Base-by-base conservation (phyloP, 495 filamentous ascomycete species). In the Aspergillus mulundensis region DNA sequence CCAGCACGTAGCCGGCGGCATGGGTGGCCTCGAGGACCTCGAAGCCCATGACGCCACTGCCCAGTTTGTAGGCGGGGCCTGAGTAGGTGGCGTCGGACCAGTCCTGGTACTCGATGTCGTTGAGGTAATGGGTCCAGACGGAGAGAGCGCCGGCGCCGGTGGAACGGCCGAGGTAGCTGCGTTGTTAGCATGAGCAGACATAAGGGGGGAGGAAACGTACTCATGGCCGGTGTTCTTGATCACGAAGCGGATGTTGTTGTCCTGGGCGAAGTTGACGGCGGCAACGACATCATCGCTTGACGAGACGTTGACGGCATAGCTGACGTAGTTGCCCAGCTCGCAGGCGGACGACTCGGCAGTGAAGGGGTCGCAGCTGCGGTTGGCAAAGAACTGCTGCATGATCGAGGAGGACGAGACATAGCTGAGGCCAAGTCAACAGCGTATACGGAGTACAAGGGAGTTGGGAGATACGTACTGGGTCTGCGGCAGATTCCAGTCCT, bases 161-260 rank as follows among this genome's bases (percentile, higher is more conserved):
- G n/a, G 81, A 80, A 60, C 81, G 81, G 34, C 80, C 84, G 10
- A 75, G 64, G 65, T 84, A 85, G 53, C 70, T 72, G 34, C 12
- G 19, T 12, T 23, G 30, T 20, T n/a, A 19, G n/a, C 0, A 3
- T 16, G 0, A 40, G 20, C 5, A 50, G 10, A 1, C n/a, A 28
- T 36, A 2, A 14, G 11, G 11, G 3, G 12, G 12, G 5, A 36
- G 12, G 12, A 2, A 14, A 66, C 70, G 63, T 53, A 72, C 70
- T 81, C 74, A 69, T 76, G 70, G 7, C 86, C 86, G 3, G 85
- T 88, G 63, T 87, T 87, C 25, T 80, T 82, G 42, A 89, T 78
- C 28, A 87, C 75, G 20, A 89, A 67, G 23, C 84, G 79, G 40
- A 89, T 71, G 66, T 84, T 86, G 61, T 83, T 72, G 19, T 77